phyloP scores from a whole-genome alignment of 352 stramenopile species.

The Globisporangium canariense region DNA sequence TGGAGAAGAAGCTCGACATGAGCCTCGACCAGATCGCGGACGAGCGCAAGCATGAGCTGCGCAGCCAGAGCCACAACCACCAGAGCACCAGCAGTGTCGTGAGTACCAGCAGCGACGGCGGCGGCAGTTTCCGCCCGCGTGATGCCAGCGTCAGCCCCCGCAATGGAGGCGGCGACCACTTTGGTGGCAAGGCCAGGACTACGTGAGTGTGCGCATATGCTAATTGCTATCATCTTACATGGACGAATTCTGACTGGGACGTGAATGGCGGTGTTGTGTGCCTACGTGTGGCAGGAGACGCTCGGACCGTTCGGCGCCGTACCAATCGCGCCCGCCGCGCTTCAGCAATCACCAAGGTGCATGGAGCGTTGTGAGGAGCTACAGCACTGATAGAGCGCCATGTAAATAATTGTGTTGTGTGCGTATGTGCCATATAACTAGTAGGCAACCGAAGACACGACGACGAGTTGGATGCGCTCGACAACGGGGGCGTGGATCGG shows the following conservation, averaged over 20 bases:
- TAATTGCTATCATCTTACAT: neutral
- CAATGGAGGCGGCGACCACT: neutral
- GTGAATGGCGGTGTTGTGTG: neutral
- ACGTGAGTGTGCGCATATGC: constrained; percentile 31
- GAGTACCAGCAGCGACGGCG: neutral
- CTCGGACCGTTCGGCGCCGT: constrained; percentile 55
- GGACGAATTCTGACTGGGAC: neutral
- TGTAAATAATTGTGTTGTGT: neutral
- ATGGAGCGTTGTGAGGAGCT: neutral
- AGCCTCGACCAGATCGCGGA: constrained; percentile 62
- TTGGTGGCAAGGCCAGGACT: constrained; percentile 50
- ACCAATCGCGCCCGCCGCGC: constrained; percentile 29
- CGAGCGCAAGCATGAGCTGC: constrained; percentile 37
- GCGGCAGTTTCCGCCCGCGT: constrained; percentile 7
- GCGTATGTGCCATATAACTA: neutral
- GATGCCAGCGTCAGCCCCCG: constrained; percentile 7
- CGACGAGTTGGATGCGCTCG: constrained; percentile 10
- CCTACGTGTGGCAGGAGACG: constrained; percentile 42
- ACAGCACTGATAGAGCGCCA: neutral
- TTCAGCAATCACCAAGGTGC: constrained; percentile 14
- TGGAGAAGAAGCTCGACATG: constrained; percentile 76
- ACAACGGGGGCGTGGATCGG: constrained; percentile 18
- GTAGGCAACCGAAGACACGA: neutral
- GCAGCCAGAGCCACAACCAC: neutral
- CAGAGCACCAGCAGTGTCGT: neutral